A percentile compares a stretch with the other conserved stretches of the same genome.
Evolutionary conservation across 2,329 filamentous ascomycete species (phyloP).

Genomic region (Fusarium nelsonii): DNA sequence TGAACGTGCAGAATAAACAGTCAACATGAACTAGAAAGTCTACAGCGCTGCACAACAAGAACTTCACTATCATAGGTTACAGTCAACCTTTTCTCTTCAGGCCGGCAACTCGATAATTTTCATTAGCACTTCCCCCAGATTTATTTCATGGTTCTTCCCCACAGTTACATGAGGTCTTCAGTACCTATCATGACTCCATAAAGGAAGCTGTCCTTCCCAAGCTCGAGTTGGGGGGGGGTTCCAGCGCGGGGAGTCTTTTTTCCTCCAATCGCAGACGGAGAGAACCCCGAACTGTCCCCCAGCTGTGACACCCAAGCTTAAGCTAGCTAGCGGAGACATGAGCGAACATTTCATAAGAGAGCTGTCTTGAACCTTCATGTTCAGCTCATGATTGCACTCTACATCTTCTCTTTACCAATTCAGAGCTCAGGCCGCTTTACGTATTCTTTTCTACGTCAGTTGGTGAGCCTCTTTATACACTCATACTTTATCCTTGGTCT

Average conservation of each 20-base stretch:
- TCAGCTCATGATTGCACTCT: slow-evolving; percentile 25
- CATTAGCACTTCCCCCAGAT: slow-evolving; percentile 3
- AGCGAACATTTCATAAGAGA: slow-evolving; percentile 43
- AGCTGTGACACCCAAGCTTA: slow-evolving; percentile 13
- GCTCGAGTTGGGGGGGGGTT: slow-evolving; percentile 45
- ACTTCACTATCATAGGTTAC: not conserved
- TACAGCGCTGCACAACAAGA: not conserved
- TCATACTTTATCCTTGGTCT: slow-evolving; percentile 12
- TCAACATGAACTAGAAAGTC: not conserved
- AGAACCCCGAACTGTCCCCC: slow-evolving; percentile 42
- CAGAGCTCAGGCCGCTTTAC: not conserved
- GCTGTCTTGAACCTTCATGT: slow-evolving; percentile 24
- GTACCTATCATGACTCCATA: slow-evolving; percentile 39
- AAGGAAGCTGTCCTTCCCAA: slow-evolving; percentile 10
- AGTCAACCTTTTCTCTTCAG: not conserved
- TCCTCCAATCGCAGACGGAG: slow-evolving; percentile 49
- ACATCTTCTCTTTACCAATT: not conserved
- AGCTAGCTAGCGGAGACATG: slow-evolving; percentile 38
- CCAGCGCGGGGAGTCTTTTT: slow-evolving; percentile 32
- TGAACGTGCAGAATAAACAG: slow-evolving; percentile 3
- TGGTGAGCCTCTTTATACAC: slow-evolving; percentile 1
- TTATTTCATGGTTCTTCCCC: slow-evolving; percentile 12
- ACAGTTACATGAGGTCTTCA: slow-evolving; percentile 25
- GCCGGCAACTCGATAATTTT: not conserved
- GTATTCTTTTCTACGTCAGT: not conserved